Conservation (phyloP, 352 stramenopile genomes). For the Phytophthora idaei region DNA sequence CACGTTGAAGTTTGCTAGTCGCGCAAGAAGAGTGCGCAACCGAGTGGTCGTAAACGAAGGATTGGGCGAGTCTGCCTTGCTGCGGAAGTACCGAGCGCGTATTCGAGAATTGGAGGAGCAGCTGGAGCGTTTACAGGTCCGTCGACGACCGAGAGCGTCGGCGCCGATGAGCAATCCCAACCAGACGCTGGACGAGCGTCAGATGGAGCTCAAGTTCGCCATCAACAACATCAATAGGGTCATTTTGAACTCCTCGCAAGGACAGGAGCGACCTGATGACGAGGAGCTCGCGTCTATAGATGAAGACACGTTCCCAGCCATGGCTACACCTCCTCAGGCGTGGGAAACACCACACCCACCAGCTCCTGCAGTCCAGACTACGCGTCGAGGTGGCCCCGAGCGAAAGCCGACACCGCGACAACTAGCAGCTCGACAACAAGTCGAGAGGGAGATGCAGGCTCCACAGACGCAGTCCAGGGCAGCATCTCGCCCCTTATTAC, state of each 20-base stretch:
- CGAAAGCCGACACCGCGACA: slow-evolving; percentile 25
- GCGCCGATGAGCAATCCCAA: slow-evolving; percentile 11
- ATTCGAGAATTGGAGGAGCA: slow-evolving; percentile 74
- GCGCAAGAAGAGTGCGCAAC: slow-evolving; percentile 94
- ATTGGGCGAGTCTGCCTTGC: slow-evolving; percentile 64
- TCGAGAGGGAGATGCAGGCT: slow-evolving; percentile 12
- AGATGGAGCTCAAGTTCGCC: slow-evolving; percentile 77
- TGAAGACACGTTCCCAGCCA: slow-evolving; percentile 34
- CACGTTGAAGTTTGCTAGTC: slow-evolving; percentile 96
- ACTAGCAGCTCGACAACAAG: slow-evolving; percentile 25
- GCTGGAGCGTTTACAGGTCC: slow-evolving; percentile 57
- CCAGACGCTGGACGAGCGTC: slow-evolving; percentile 54
- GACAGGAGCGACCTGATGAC: slow-evolving; percentile 32
- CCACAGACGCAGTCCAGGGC: slow-evolving; percentile 26
- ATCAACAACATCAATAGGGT: slow-evolving; percentile 85
- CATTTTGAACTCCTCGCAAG: slow-evolving; percentile 73
- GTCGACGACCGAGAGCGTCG: slow-evolving; percentile 36
- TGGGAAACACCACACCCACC: slow-evolving; percentile 12
- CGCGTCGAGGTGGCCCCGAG: slow-evolving; percentile 19
- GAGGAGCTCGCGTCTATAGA: slow-evolving; percentile 40
- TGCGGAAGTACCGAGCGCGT: slow-evolving; percentile 70
- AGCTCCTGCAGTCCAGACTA: slow-evolving; percentile 3
- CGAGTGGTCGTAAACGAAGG: slow-evolving; percentile 91
- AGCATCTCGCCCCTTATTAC: slow-evolving; percentile 28
- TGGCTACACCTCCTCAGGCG: slow-evolving; percentile 7